phyloP scores from a whole-genome alignment of 768 basidiomycete species.

The Pleurotus tuber-regium region DNA sequence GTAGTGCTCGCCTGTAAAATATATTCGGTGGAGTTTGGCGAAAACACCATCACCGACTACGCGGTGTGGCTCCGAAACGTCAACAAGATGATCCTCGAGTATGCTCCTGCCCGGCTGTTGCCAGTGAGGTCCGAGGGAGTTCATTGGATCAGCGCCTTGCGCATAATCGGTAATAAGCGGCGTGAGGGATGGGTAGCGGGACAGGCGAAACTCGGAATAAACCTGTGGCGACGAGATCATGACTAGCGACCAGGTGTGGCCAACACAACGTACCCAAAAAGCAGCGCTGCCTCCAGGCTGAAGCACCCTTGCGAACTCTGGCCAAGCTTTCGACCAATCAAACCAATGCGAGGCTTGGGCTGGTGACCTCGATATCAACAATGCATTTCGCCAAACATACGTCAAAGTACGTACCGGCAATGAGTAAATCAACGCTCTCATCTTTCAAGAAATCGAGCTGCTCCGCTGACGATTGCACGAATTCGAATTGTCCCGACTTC shows the following conservation, averaged over 20 bases:
- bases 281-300: conserved; percentile 63
- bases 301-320: conserved; percentile 59
- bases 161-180: conserved; percentile 60
- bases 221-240: conserved; percentile 29
- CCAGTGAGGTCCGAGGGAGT: conserved; percentile 71
- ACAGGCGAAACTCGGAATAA: conserved; percentile 74
- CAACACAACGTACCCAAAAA: conserved; percentile 70
- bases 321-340: conserved; percentile 70
- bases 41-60: conserved; percentile 32
- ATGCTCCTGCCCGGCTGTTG: conserved; percentile 78
- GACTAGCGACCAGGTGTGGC: no score
- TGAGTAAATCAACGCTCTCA: conserved; percentile 60
- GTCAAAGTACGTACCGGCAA: conserved; percentile 51
- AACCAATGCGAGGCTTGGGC: conserved; percentile 87
- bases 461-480: conserved; percentile 47
- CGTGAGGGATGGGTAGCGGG: conserved; percentile 54
- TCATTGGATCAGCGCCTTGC: conserved; percentile 52
- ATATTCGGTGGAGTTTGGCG: conserved; percentile 47
- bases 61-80: conserved; percentile 54
- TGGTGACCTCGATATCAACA: conserved; percentile 21
- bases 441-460: conserved; percentile 47
- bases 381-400: neutral
- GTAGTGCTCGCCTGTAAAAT: conserved; percentile 51
- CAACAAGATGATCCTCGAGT: conserved; percentile 66
- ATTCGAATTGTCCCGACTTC: conserved; percentile 20